Evolutionary conservation across 768 basidiomycete genomes (phyloP).

Genomic region (Lepiota brunneoincarnata): DNA sequence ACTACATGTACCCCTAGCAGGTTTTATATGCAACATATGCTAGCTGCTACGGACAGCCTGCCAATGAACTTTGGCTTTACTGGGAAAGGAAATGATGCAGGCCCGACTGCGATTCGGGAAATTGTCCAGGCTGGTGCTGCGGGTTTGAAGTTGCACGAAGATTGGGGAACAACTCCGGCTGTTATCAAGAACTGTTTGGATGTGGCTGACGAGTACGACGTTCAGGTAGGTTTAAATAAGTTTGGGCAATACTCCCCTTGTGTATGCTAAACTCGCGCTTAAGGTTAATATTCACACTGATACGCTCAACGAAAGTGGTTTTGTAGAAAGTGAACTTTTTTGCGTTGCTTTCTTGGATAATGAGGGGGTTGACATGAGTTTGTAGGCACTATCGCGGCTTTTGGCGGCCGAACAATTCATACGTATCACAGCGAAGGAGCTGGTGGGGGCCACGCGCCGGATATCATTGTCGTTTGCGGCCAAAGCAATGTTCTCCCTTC

Average conservation of each 20-base stretch:
- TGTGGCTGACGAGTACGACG: conserved; percentile 88
- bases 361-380: background rate
- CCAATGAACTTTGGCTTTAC: conserved; percentile 95
- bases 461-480: conserved; percentile 97
- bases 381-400: conserved; percentile 83
- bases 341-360: background rate
- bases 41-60: conserved; percentile 85
- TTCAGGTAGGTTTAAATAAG: conserved; percentile 73
- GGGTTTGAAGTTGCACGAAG: conserved; percentile 95
- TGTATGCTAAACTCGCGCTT: background rate
- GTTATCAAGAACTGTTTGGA: conserved; percentile 75
- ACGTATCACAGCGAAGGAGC: conserved; percentile 98
- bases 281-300: conserved; percentile 95
- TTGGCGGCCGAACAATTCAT: conserved; percentile 89
- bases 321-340: conserved; percentile 78
- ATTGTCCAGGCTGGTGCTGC: conserved; percentile 80
- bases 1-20: conserved; percentile 93
- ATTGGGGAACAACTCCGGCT: conserved; percentile 92
- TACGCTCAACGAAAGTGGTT: conserved; percentile 96
- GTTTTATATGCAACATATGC: conserved; percentile 89
- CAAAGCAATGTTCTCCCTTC: conserved; percentile 88
- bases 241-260: background rate
- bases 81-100: conserved; percentile 94
- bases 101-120: conserved; percentile 70
- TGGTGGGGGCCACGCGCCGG: conserved; percentile 95